These are phyloP conservation scores for Peronosclerospora sorghi DNA, from an alignment of 352 stramenopile species.

Conservation along the genomic window DNA sequence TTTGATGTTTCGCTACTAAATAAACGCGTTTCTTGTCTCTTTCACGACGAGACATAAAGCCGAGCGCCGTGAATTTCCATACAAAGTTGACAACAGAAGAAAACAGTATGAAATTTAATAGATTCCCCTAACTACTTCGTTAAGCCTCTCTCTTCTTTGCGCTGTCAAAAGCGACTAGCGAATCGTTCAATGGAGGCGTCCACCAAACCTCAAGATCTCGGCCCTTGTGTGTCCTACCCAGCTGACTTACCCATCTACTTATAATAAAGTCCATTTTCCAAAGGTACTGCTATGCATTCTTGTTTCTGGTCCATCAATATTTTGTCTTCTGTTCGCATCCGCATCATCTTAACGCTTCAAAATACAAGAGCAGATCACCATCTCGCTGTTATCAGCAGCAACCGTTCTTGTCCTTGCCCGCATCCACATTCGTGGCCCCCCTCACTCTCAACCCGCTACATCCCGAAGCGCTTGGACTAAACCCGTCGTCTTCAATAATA, in stretches of 20 bases:
- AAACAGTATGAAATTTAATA: no score
- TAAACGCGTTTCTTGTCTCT: slow-evolving; percentile 6
- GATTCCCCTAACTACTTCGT: no score
- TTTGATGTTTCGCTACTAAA: slow-evolving; percentile 17
- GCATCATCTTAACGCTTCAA: slow-evolving; percentile 7
- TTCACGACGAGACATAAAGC: no score
- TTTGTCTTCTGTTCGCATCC: slow-evolving; percentile 1
- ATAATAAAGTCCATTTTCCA: not conserved
- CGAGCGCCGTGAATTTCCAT: no score
- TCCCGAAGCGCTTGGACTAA: slow-evolving; percentile 19
- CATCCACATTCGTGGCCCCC: slow-evolving; percentile 35
- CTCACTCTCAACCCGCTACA: slow-evolving; percentile 36
- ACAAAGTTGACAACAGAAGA: no score
- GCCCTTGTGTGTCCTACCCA: not conserved
- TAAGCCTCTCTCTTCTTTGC: no score
- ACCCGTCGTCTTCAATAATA: slow-evolving; percentile 46
- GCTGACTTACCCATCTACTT: not conserved
- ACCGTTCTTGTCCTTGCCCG: slow-evolving; percentile 41
- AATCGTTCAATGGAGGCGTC: no score
- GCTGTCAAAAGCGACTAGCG: no score
- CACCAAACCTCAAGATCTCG: not conserved
- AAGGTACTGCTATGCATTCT: slow-evolving; percentile 13
- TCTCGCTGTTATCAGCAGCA: slow-evolving; percentile 35
- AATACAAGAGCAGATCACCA: slow-evolving; percentile 2
- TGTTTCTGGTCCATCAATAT: slow-evolving; percentile 5